Evolutionary conservation across 164 flowering plant species (phyloP).

Genomic region (Chimonanthus salicifolius): DNA sequence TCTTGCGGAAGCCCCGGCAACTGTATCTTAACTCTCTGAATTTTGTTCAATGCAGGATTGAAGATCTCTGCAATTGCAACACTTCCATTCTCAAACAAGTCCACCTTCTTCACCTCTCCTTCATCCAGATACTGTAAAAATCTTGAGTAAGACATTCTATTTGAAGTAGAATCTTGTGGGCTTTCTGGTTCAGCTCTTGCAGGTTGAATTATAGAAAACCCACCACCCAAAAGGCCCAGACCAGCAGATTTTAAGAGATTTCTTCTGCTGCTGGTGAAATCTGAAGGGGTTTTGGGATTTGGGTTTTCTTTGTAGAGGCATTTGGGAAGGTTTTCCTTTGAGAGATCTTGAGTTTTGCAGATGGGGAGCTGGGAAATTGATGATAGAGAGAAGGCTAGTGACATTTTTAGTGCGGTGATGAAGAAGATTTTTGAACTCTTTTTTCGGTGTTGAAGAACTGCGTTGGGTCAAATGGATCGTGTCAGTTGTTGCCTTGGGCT

Average conservation of each 20-base stretch:
- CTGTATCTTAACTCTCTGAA: constrained; percentile 62
- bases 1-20: constrained; percentile 53
- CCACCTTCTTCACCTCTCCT: constrained; percentile 59
- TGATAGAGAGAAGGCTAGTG: constrained; percentile 34
- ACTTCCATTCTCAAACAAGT: constrained; percentile 57
- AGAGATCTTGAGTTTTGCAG: constrained; percentile 33
- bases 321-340: constrained; percentile 34
- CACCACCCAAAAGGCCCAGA: constrained; percentile 29
- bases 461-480: background rate
- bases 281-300: constrained; percentile 15
- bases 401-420: constrained; percentile 18
- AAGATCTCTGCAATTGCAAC: constrained; percentile 61
- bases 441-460: background rate
- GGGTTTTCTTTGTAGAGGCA: constrained; percentile 21
- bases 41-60: constrained; percentile 43
- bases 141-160: constrained; percentile 59
- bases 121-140: constrained; percentile 59
- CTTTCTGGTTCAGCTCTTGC: constrained; percentile 48
- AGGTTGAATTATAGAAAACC: constrained; percentile 29
- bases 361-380: constrained; percentile 29
- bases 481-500: background rate
- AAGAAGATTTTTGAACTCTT: background rate
- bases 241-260: constrained; percentile 32
- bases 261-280: constrained; percentile 28
- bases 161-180: constrained; percentile 41